Percentiles rank a stretch among this genome's conserved stretches.
phyloP scores from a whole-genome alignment of 1,284 basidiomycete species.

The Gomphus sp. region DNA sequence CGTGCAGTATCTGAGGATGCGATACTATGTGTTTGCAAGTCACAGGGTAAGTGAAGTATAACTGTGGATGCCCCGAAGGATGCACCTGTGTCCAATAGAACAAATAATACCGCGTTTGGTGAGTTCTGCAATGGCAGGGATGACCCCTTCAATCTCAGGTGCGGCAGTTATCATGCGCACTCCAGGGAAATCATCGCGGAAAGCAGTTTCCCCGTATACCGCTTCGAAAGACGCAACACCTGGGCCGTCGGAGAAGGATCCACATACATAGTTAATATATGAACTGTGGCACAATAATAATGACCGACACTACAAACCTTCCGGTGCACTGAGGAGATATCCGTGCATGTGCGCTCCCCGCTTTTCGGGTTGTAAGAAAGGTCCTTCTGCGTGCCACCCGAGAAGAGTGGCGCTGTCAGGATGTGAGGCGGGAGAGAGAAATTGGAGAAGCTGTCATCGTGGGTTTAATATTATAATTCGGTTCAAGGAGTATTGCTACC shows the following conservation, averaged over 20 bases:
- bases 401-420: slow-evolving; percentile 58
- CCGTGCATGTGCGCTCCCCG: slow-evolving; percentile 73
- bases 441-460: slow-evolving; percentile 32
- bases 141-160: slow-evolving; percentile 78
- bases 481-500: background rate
- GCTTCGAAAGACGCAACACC: slow-evolving; percentile 46
- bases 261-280: background rate
- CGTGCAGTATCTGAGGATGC: slow-evolving; percentile 61
- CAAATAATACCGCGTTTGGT: slow-evolving; percentile 63
- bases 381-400: slow-evolving; percentile 87
- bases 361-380: slow-evolving; percentile 73
- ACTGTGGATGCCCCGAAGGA: slow-evolving; percentile 1
- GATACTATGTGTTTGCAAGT: slow-evolving; percentile 29
- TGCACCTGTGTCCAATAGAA: slow-evolving; percentile 80
- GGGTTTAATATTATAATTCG: background rate
- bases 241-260: background rate
- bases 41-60: background rate
- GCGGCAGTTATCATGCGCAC: slow-evolving; percentile 82
- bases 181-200: slow-evolving; percentile 25
- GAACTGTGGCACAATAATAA: background rate
- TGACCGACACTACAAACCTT: slow-evolving; percentile 34
- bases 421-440: slow-evolving; percentile 55
- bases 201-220: slow-evolving; percentile 52
- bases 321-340: slow-evolving; percentile 55
- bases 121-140: slow-evolving; percentile 55